Percentiles rank a stretch among this genome's conserved stretches.
These are phyloP conservation scores for Mesembryanthemum crystallinum DNA, from an alignment of 148 eudicot genomes.

Conservation along the genomic window DNA sequence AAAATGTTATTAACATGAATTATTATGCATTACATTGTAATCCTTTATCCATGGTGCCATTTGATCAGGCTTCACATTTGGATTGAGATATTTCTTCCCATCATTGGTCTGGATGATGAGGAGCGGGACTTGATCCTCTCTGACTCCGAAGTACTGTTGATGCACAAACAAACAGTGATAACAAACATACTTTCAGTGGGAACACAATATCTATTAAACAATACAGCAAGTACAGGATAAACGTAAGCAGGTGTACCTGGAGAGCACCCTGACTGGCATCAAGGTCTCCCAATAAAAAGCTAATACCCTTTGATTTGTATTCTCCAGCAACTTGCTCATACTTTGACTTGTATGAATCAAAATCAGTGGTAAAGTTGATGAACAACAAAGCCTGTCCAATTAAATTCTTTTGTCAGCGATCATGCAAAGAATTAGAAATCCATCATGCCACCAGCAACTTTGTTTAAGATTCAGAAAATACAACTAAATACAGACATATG, in stretches of 20 bases:
- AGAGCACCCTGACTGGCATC: conserved; percentile 87
- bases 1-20: neutral
- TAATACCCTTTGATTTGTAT: conserved; percentile 68
- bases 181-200: neutral
- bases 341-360: conserved; percentile 60
- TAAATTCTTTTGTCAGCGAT: conserved; percentile 1
- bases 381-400: conserved; percentile 77
- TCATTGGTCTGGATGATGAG: conserved; percentile 71
- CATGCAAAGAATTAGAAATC: neutral
- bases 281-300: conserved; percentile 77
- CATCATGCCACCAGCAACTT: too few relatives aligned
- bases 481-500: neutral
- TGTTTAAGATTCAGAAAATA: too few relatives aligned
- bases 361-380: conserved; percentile 62
- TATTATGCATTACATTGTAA: conserved; percentile 46
- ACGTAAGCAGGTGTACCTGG: conserved; percentile 47
- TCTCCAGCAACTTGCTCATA: conserved; percentile 73
- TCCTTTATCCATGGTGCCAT: conserved; percentile 80
- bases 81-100: conserved; percentile 72
- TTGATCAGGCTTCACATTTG: conserved; percentile 70
- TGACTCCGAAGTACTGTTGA: conserved; percentile 79
- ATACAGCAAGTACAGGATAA: neutral
- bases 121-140: conserved; percentile 76
- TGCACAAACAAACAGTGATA: conserved; percentile 15
- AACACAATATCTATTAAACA: neutral